Evolutionary conservation across 1,139 yeast species (phyloP).

Genomic region (Blastobotrys illinoisensis): DNA sequence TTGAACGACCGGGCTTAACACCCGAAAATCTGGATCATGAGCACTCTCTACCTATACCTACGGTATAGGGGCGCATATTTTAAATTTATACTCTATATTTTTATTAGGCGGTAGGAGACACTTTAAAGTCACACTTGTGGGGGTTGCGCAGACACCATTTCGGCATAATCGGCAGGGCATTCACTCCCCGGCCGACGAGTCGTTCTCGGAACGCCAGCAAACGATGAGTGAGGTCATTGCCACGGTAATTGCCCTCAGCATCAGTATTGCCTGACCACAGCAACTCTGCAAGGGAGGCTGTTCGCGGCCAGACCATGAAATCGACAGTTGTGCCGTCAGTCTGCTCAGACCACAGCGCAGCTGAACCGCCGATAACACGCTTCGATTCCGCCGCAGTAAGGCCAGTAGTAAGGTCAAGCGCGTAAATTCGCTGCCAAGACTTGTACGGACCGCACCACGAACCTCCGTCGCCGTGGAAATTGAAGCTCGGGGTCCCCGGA

Average conservation of each 20-base stretch:
- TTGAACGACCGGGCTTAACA: too few species aligned
- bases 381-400: conserved; percentile 34
- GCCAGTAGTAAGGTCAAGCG: conserved; percentile 36
- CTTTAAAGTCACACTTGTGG: background rate
- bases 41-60: too few species aligned
- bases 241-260: conserved; percentile 31
- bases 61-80: too few species aligned
- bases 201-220: conserved; percentile 43
- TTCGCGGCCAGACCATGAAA: conserved; percentile 44
- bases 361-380: conserved; percentile 44
- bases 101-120: too few species aligned
- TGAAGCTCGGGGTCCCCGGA: conserved; percentile 26
- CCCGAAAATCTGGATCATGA: too few species aligned
- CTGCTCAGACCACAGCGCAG: conserved; percentile 44
- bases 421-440: conserved; percentile 45
- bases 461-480: conserved; percentile 37
- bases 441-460: conserved; percentile 49
- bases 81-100: too few species aligned
- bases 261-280: conserved; percentile 45
- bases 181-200: conserved; percentile 38
- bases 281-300: conserved; percentile 45
- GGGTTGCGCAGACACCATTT: conserved; percentile 35
- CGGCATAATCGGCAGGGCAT: conserved; percentile 41
- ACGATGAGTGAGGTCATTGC: conserved; percentile 37
- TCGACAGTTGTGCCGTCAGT: conserved; percentile 39